These are phyloP conservation scores for Ascochyta rabiei DNA, from an alignment of 2,329 filamentous ascomycete genomes.

Conservation along the genomic window DNA sequence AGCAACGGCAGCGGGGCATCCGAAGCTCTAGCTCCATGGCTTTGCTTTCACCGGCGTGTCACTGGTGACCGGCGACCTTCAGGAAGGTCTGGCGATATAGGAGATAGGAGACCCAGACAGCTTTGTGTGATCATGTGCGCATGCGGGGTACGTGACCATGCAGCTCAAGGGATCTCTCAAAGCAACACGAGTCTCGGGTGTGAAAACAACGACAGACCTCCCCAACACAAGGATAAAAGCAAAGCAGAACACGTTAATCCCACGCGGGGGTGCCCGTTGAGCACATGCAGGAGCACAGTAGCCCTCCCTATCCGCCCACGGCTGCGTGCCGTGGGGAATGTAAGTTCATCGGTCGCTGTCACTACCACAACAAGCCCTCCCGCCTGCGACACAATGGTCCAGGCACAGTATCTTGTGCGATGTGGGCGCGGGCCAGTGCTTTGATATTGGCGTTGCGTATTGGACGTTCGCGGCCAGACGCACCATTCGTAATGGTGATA, in stretches of 20 bases:
- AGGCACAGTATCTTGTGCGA: neutral
- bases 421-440: slow-evolving; percentile 4
- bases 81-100: slow-evolving; percentile 10
- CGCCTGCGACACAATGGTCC: neutral
- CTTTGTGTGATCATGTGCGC: slow-evolving; percentile 9
- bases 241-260: neutral
- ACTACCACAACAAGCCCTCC: neutral
- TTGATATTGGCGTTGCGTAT: slow-evolving; percentile 12
- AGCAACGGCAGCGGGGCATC: neutral
- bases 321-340: slow-evolving; percentile 2
- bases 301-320: slow-evolving; percentile 1
- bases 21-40: neutral
- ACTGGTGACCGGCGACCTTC: neutral
- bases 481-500: slow-evolving; percentile 17
- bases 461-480: slow-evolving; percentile 14
- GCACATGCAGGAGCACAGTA: slow-evolving; percentile 9
- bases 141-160: slow-evolving; percentile 4
- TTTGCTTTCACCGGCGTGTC: neutral
- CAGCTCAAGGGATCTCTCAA: neutral
- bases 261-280: slow-evolving; percentile 8
- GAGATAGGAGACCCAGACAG: neutral
- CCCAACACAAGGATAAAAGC: neutral
- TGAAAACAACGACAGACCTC: neutral
- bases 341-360: neutral
- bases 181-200: neutral